Evolutionary conservation across 805 yeast species (phyloP), one percentile per base, ranked within the genome.

Genomic region (Ogataea trehaloabstinens): DNA sequence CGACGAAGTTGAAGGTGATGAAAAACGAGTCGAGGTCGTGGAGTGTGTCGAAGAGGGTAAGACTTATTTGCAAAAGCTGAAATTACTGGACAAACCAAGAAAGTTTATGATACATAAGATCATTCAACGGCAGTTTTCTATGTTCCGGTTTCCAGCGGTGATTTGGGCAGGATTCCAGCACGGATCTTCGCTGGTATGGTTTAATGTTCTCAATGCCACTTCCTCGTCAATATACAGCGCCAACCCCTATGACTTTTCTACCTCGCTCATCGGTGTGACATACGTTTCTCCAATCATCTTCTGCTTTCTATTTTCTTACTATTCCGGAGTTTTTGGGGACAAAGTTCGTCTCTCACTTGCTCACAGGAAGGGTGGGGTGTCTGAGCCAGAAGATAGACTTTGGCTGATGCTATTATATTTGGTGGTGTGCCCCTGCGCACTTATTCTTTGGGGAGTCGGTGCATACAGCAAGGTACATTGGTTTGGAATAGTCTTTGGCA

Each of bases 401-500:
- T 75, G 78, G 76, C 67, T 71, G n/a, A 46, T 74, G 45, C 40
- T 61, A 2, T 53, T 68, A 7, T 73, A 71, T 40, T 60, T 65
- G 46, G 56, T 79, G 21, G 46, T 78, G 7, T 74, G 78, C 7
- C 79, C 80, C 2, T 66, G 69, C 1, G 76, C 82, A 0, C 60
- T 76, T 40, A 67, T 78, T 43, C 63, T 81, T 12, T 78, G 80
- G 70, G 86, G 86, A 34, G 70, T 78, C 33, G 85, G 83, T 11
- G 80, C 84, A 0, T 69, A 70, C 35, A 68, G 71, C 37, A 65
- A 61, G 4, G 61, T 71, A 22, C 73, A 71, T 32, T 80, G 85
- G 83, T 63, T 75, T 34, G 74, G 75, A 2, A 60, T 73, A 4
- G 69, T 73, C 24, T 62, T 70, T 34, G 82, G 81, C 2, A 64